Evolutionary conservation across 129 eudicot species (phyloP).

Genomic region (Sambucus nigra): DNA sequence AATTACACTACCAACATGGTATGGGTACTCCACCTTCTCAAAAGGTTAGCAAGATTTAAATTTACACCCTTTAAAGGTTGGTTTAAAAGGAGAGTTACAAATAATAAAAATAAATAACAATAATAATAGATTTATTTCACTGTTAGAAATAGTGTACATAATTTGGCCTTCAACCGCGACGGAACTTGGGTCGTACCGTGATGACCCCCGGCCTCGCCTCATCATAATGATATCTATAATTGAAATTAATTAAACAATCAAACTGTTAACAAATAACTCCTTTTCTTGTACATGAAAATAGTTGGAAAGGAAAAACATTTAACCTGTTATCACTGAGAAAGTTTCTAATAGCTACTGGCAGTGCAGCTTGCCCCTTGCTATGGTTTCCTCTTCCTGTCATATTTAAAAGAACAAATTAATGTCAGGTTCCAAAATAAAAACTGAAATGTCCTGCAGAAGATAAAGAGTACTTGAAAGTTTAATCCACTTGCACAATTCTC

Average conservation of each 20-base stretch:
- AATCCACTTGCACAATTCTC: background rate
- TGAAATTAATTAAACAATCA: too few species aligned
- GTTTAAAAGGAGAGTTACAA: too few species aligned
- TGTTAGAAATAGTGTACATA: too few species aligned
- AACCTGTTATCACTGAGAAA: slow-evolving; percentile 71
- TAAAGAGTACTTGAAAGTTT: background rate
- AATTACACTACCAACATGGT: too few species aligned
- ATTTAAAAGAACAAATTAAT: slow-evolving; percentile 1
- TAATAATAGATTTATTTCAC: too few species aligned
- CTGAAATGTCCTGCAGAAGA: background rate
- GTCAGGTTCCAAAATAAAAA: background rate
- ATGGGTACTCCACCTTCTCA: too few species aligned
- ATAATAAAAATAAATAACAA: too few species aligned
- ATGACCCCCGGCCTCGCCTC: slow-evolving; percentile 67
- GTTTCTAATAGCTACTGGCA: slow-evolving; percentile 62
- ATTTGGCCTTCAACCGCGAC: slow-evolving; percentile 12
- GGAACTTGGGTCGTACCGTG: slow-evolving; percentile 64
- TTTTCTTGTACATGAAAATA: background rate
- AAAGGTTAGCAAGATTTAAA: too few species aligned
- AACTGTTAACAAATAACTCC: too few species aligned
- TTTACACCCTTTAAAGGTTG: too few species aligned
- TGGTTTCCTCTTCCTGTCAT: slow-evolving; percentile 75
- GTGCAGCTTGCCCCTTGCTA: slow-evolving; percentile 74
- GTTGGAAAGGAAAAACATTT: background rate
- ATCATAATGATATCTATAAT: slow-evolving; percentile 51